Evolutionary conservation across 257 asterid species (phyloP).

Genomic region (Nicotiana otophora): DNA sequence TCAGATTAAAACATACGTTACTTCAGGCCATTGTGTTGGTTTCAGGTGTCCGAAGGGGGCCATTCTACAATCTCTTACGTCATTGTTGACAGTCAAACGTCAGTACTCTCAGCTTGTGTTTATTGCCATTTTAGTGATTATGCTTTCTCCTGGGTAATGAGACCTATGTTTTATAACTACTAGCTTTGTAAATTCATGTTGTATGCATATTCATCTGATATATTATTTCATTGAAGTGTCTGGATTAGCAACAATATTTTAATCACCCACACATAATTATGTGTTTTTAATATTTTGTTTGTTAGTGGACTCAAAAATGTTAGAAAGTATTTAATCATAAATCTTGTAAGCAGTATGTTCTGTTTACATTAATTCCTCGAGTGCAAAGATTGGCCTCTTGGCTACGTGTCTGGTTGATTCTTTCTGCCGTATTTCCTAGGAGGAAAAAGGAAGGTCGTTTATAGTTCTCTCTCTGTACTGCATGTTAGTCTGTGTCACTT

Average conservation of each 20-base stretch:
- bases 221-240: neutral
- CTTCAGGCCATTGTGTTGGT: neutral
- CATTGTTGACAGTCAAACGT: slow-evolving; percentile 88
- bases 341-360: neutral
- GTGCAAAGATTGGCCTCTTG: neutral
- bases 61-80: slow-evolving; percentile 82
- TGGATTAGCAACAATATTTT: neutral
- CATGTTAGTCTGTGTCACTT: neutral
- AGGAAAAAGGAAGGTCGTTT: neutral
- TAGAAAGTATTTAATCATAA: neutral
- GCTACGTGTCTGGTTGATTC: neutral
- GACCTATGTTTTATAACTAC: neutral
- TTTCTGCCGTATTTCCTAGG: neutral
- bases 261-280: neutral
- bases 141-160: neutral
- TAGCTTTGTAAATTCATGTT: neutral
- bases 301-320: too few relatives aligned
- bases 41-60: slow-evolving; percentile 83
- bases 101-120: slow-evolving; percentile 26
- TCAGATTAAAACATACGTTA: neutral
- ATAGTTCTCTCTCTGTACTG: neutral
- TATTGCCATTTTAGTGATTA: neutral
- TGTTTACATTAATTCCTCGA: neutral
- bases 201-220: neutral
- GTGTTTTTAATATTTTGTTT: neutral